phyloP scores from a whole-genome alignment of 257 asterid species.

The Solanum neorickii region DNA sequence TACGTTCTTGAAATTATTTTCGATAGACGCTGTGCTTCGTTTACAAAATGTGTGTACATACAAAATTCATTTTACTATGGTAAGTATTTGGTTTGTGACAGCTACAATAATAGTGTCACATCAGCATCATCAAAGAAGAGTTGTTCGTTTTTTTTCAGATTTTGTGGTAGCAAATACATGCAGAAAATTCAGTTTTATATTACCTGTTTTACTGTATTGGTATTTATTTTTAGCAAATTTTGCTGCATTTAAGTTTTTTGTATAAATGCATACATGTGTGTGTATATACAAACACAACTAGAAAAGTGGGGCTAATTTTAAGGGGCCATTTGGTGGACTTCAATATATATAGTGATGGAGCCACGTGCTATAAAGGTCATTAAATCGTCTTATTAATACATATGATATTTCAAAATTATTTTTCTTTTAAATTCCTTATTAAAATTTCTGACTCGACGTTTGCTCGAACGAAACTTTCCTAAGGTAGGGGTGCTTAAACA shows the following conservation, averaged over 20 bases:
- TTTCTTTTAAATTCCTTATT: background rate
- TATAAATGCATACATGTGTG: background rate
- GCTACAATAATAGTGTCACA: background rate
- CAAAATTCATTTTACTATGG: background rate
- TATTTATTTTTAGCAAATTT: background rate
- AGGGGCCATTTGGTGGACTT: background rate
- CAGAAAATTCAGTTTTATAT: background rate
- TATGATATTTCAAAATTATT: background rate
- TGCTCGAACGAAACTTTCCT: too few relatives aligned
- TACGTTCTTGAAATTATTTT: rapidly evolving
- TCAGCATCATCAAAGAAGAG: background rate
- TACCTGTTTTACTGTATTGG: background rate
- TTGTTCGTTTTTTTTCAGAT: background rate
- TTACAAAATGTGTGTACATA: background rate
- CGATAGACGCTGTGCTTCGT: rapidly evolving
- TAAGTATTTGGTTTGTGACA: background rate
- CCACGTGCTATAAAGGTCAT: background rate
- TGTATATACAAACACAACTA: background rate
- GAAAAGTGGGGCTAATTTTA: background rate
- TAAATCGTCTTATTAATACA: background rate
- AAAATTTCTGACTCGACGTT: background rate
- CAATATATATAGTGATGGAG: background rate
- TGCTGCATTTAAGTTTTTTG: background rate
- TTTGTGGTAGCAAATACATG: background rate
- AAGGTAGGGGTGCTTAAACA: background rate